These are phyloP conservation scores for Fusarium sp. DNA, from an alignment of 2,329 filamentous ascomycete species.

Conservation along the genomic window DNA sequence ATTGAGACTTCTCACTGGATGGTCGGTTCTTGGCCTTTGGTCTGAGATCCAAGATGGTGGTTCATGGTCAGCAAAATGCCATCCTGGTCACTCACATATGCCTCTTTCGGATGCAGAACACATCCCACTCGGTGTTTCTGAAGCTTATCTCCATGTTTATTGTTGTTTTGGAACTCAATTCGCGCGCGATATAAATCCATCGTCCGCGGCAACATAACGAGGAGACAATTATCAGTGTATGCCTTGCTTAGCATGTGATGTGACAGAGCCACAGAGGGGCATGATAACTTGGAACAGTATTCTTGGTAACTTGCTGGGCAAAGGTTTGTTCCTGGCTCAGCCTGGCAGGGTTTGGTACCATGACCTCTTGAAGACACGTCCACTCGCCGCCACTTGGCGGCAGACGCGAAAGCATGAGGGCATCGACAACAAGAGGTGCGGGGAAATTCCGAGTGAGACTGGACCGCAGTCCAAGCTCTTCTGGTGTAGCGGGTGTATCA, in stretches of 20 bases:
- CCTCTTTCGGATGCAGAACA: conserved; percentile 18
- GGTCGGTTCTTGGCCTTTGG: conserved; percentile 4
- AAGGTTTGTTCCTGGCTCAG: neutral
- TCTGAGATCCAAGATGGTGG: conserved; percentile 31
- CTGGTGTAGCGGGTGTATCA: conserved; percentile 15
- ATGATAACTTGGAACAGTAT: conserved; percentile 3
- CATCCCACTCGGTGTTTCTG: conserved; percentile 22
- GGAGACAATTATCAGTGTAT: conserved; percentile 8
- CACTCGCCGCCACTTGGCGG: neutral
- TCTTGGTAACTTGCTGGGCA: neutral
- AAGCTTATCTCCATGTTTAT: conserved; percentile 29
- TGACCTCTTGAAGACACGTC: neutral
- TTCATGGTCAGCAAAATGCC: conserved; percentile 25
- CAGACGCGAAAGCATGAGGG: neutral
- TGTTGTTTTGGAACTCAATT: conserved; percentile 20
- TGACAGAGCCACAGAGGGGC: conserved; percentile 6
- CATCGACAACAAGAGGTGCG: conserved; percentile 29
- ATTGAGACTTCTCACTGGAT: conserved; percentile 25
- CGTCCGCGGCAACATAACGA: conserved; percentile 22
- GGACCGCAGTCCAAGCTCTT: neutral
- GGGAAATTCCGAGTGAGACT: conserved; percentile 23
- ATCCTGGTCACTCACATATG: conserved; percentile 20
- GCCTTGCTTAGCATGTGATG: conserved; percentile 21
- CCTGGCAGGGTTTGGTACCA: neutral
- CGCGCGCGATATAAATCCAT: conserved; percentile 22